These are phyloP conservation scores for Stropharia rugosoannulata DNA, from an alignment of 768 basidiomycete genomes.

Conservation along the genomic window DNA sequence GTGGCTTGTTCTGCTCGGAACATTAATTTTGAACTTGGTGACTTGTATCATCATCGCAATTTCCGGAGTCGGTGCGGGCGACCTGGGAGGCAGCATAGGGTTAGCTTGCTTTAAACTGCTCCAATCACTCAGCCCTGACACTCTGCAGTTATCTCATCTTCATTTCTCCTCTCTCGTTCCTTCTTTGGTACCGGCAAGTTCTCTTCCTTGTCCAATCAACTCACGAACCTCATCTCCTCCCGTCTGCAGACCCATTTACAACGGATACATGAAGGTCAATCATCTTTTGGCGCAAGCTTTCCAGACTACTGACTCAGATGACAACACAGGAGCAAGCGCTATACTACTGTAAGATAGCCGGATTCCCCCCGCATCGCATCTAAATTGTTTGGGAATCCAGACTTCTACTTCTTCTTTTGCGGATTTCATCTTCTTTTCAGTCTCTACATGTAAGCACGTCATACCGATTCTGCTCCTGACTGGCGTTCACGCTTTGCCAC, in stretches of 20 bases:
- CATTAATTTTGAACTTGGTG: slow-evolving; percentile 86
- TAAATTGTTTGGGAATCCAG: slow-evolving; percentile 44
- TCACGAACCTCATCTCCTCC: slow-evolving; percentile 13
- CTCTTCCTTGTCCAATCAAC: slow-evolving; percentile 7
- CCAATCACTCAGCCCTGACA: slow-evolving; percentile 22
- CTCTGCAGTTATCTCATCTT: slow-evolving; percentile 69
- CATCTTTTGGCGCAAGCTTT: slow-evolving; percentile 13
- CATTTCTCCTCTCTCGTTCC: slow-evolving; percentile 78
- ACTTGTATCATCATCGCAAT: slow-evolving; percentile 86
- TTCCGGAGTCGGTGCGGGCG: slow-evolving; percentile 72
- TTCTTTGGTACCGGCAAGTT: slow-evolving; percentile 91
- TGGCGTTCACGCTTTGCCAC: slow-evolving; percentile 29
- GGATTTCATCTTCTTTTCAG: slow-evolving; percentile 95
- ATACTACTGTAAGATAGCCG: slow-evolving; percentile 76
- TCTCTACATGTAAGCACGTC: slow-evolving; percentile 75
- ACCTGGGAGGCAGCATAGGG: slow-evolving; percentile 83
- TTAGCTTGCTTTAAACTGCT: slow-evolving; percentile 36
- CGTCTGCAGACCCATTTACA: slow-evolving; percentile 81
- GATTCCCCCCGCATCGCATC: slow-evolving; percentile 23
- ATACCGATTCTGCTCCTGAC: slow-evolving; percentile 22
- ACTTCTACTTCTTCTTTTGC: slow-evolving; percentile 95
- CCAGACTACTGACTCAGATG: slow-evolving; percentile 21
- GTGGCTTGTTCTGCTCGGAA: slow-evolving; percentile 87
- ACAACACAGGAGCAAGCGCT: slow-evolving; percentile 78
- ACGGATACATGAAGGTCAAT: slow-evolving; percentile 92